Base-by-base conservation (phyloP, 306 rosid genomes). In the Luffa acutangula region DNA sequence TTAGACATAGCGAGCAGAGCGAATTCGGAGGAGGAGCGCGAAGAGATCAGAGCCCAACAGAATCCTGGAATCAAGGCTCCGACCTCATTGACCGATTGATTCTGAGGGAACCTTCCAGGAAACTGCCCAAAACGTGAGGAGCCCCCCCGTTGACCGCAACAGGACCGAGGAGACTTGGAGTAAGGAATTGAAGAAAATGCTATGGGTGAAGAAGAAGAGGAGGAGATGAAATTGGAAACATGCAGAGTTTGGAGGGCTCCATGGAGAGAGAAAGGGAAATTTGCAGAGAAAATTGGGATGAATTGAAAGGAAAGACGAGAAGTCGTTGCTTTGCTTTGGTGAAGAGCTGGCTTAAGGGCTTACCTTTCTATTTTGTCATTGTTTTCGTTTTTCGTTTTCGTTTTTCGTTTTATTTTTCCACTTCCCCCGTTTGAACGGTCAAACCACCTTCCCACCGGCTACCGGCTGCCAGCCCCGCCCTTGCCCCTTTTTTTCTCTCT, bases 371-470 rank as follows among this genome's bases (percentile, higher is more conserved):
- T 69, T 69, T 43, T 69, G 53, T 69, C 36, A 10, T n/a, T 43
- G 9, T 21, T 25, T 71, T 72, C 12, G 77, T 64, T 64, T 64
- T 54, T 13, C 7, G 0, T 2, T 37, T 15, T 36, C 5, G 2
- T 64, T 64, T 15, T 21, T 43, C 7, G 3, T 5, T 70, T 70
- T 4, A 4, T 6, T 70, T 45, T 45, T 45, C 0, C 1, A 6
- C 3, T 70, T 45, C 9, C 8, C 15, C 76, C 76, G 57, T 43
- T 71, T 71, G 76, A 71, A 71, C 76, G 76, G 76, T 71, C 76
- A 71, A 71, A 71, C 57, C 41, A 48, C 41, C 57, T 21, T 71
- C 57, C 9, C 20, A 43, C 57, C 76, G 76, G 54, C 76, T 71
- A 43, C 57, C 76, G 54, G 76, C 39, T 71, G 34, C 49, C 52